Evolutionary conservation across 768 basidiomycete species (phyloP).

Genomic region (Hortiboletus campestris): DNA sequence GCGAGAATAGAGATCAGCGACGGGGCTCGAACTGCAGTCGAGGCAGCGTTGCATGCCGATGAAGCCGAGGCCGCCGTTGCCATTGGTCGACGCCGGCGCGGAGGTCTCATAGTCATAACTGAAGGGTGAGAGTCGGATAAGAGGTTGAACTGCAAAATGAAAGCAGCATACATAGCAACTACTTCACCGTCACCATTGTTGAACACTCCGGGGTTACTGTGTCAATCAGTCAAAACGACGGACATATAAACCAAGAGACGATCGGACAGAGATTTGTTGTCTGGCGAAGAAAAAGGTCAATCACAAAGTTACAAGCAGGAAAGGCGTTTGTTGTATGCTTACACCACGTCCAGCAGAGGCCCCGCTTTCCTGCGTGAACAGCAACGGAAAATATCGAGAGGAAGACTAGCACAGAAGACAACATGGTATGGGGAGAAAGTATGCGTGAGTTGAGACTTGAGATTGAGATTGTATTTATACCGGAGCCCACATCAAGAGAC

Average conservation of each 20-base stretch:
- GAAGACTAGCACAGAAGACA: conserved; percentile 16
- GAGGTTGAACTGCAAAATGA: background rate
- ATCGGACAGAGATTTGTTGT: conserved; percentile 31
- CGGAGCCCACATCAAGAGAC: background rate
- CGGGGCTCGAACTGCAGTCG: conserved; percentile 38
- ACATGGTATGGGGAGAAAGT: conserved; percentile 11
- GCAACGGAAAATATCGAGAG: conserved; percentile 16
- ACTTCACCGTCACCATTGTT: conserved; percentile 36
- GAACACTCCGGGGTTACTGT: conserved; percentile 29
- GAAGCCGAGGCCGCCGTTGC: conserved; percentile 36
- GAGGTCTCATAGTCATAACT: conserved; percentile 42
- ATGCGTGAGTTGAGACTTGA: background rate
- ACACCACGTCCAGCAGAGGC: conserved; percentile 39
- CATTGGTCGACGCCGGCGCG: conserved; percentile 34
- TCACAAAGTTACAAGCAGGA: background rate
- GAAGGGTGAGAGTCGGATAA: background rate
- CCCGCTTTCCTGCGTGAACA: conserved; percentile 37
- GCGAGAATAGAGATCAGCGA: conserved; percentile 31
- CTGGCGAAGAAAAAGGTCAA: conserved; percentile 15
- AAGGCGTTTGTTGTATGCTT: background rate
- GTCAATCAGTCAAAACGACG: conserved; percentile 1
- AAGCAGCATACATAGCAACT: conserved; percentile 30
- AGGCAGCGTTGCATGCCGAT: conserved; percentile 40
- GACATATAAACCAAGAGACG: background rate
- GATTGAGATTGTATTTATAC: background rate